phyloP scores from a whole-genome alignment of 768 basidiomycete genomes.

The Hygrocybe punicea region DNA sequence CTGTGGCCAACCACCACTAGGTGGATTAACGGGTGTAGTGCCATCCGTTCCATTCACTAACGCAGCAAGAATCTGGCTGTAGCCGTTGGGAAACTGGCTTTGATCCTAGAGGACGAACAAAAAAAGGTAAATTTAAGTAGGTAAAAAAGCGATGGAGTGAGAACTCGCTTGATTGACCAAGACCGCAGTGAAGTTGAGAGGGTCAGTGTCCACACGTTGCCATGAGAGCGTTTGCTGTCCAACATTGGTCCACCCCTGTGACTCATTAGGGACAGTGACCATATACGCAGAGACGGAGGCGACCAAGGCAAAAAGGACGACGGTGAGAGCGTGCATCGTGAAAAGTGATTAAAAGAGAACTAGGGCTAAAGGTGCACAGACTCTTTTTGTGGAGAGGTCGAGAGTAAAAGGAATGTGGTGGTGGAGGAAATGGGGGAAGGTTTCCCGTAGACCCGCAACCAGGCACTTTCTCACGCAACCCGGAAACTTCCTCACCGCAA shows the following conservation, averaged over 20 bases:
- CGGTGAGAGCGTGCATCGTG: constrained; percentile 41
- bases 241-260: constrained; percentile 54
- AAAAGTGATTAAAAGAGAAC: constrained; percentile 6
- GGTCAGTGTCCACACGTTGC: constrained; percentile 64
- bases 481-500: no score
- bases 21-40: constrained; percentile 45
- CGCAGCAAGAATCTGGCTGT: constrained; percentile 51
- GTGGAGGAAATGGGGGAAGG: constrained; percentile 7
- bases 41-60: constrained; percentile 49
- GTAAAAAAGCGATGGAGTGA: background rate
- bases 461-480: no score
- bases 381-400: constrained; percentile 13
- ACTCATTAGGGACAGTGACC: constrained; percentile 50
- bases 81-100: constrained; percentile 25
- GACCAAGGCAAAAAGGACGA: constrained; percentile 49
- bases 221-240: constrained; percentile 58
- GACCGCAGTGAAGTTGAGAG: constrained; percentile 62
- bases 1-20: constrained; percentile 63
- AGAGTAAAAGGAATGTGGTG: constrained; percentile 15
- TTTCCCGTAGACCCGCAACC: no score
- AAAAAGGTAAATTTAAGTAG: background rate
- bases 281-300: constrained; percentile 61
- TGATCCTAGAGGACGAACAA: constrained; percentile 39
- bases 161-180: constrained; percentile 58
- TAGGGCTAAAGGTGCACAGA: background rate